Conservation (phyloP, 169 alveolate genomes). For the Plasmodium knowlesi region DNA sequence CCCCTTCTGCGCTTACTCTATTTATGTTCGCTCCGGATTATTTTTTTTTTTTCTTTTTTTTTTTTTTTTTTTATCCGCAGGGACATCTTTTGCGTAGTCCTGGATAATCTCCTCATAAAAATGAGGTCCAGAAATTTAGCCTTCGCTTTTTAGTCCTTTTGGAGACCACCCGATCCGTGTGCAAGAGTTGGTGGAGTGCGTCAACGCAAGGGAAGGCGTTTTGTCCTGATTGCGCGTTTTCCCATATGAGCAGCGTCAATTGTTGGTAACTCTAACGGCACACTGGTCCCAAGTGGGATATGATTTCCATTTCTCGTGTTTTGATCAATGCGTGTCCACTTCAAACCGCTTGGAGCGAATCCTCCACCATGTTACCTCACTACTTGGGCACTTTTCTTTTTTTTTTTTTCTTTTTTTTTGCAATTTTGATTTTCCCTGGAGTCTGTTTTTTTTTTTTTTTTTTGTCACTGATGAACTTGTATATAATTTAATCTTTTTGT, state of each 20-base stretch:
- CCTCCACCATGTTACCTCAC: background rate
- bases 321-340: background rate
- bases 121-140: constrained; percentile 41
- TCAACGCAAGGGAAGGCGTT: background rate
- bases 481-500: background rate
- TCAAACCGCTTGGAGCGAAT: background rate
- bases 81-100: constrained; percentile 41
- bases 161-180: background rate
- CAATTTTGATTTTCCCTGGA: background rate
- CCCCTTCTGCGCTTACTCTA: background rate
- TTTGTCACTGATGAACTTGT: background rate
- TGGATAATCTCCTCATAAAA: constrained; percentile 40
- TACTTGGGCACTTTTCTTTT: background rate
- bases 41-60: background rate
- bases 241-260: background rate
- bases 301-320: background rate
- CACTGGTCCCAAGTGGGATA: background rate
- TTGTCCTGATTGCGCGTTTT: background rate
- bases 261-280: background rate
- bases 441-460: background rate
- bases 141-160: background rate
- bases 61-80: constrained; percentile 8
- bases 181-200: background rate
- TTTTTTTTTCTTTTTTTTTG: background rate
- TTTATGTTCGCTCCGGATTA: background rate